Conservation (phyloP, 2,329 filamentous ascomycete species). For the Penicillium sp. region DNA sequence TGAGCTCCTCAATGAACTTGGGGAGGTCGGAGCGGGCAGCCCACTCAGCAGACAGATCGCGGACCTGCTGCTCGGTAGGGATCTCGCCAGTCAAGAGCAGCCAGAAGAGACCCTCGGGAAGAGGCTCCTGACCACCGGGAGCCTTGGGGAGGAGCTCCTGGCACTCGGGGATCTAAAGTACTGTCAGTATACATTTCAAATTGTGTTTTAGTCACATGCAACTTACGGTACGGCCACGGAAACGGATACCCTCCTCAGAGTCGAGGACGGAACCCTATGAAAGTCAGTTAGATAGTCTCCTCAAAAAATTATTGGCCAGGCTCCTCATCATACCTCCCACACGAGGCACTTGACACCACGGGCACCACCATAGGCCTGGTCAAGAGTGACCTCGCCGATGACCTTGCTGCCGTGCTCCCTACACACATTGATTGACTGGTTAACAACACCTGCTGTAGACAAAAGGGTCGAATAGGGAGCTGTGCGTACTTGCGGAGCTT, state of each 20-base stretch:
- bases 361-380: constrained; percentile 98
- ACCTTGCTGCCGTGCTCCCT: constrained; percentile 94
- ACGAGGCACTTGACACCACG: constrained; percentile 98
- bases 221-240: constrained; percentile 83
- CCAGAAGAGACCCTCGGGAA: constrained; percentile 99
- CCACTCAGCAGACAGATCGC: constrained; percentile 96
- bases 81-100: constrained; percentile 96
- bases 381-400: constrained; percentile 92
- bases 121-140: constrained; percentile 88
- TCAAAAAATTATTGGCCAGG: background rate
- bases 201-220: background rate
- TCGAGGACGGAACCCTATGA: constrained; percentile 79
- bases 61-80: constrained; percentile 94
- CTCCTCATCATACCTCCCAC: constrained; percentile 60
- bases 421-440: constrained; percentile 14
- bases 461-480: background rate
- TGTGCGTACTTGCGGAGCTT: constrained; percentile 76
- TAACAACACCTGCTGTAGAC: no score
- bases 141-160: constrained; percentile 96
- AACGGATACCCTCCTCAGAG: constrained; percentile 96
- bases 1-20: constrained; percentile 98
- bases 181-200: constrained; percentile 18
- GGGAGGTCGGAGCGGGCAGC: constrained; percentile 92
- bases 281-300: no score
- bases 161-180: constrained; percentile 75